Evolutionary conservation across 257 asterid genomes (phyloP).

Genomic region (Rubia yunnanensis): DNA sequence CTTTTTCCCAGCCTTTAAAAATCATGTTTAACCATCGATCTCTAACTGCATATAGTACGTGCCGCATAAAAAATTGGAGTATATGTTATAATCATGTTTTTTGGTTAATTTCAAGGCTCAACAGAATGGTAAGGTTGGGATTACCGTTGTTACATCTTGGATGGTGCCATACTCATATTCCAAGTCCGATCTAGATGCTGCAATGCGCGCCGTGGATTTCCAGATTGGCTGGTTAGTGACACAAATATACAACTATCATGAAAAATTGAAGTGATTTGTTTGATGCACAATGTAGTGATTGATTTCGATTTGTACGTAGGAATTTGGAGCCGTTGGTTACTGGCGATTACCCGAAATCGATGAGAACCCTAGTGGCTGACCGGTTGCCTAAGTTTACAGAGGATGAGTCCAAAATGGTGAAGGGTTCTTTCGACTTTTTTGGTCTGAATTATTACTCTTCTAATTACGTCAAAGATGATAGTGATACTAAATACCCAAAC

Average conservation of each 20-base stretch:
- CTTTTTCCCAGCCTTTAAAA: too few relatives aligned
- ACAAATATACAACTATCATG: too few relatives aligned
- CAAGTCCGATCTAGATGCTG: not conserved
- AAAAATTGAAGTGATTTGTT: too few relatives aligned
- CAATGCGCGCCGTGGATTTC: not conserved
- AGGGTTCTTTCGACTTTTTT: constrained; percentile 7
- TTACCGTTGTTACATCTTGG: not conserved
- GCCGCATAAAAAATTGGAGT: too few relatives aligned
- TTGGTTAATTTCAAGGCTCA: not conserved
- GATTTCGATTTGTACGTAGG: not conserved
- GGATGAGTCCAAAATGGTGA: not conserved
- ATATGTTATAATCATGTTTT: not conserved
- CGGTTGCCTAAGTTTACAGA: constrained; percentile 4
- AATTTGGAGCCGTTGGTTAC: not conserved
- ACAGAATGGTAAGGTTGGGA: constrained; percentile 1
- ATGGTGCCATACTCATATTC: not conserved
- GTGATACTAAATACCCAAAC: not conserved
- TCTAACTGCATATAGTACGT: too few relatives aligned
- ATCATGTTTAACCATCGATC: too few relatives aligned
- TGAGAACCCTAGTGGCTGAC: not conserved
- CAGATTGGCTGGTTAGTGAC: constrained; percentile 1
- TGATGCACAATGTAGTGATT: too few relatives aligned
- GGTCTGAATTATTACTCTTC: constrained; percentile 12
- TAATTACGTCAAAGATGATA: not conserved
- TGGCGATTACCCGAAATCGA: constrained; percentile 4